Evolutionary conservation across 352 stramenopile species (phyloP).

Genomic region (Phytophthora hibernalis): DNA sequence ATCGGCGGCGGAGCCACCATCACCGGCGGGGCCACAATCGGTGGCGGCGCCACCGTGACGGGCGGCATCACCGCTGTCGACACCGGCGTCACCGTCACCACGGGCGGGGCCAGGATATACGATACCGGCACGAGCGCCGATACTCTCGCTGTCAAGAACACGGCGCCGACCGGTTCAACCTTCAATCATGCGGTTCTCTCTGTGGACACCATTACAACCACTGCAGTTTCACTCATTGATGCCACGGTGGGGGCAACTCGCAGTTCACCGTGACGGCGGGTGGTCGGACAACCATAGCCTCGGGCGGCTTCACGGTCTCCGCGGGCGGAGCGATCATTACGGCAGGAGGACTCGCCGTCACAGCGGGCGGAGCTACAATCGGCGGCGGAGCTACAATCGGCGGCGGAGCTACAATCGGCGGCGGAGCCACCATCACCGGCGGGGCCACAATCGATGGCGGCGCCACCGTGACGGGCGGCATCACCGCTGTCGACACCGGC

Average conservation of each 20-base stretch:
- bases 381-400: background rate
- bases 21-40: background rate
- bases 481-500: background rate
- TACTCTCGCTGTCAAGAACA: background rate
- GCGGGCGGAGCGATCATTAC: background rate
- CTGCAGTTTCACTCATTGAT: background rate
- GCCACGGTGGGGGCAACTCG: background rate
- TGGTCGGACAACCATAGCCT: background rate
- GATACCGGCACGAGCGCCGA: background rate
- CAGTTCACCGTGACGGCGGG: background rate
- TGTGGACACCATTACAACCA: background rate
- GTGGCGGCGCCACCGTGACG: conserved; percentile 19
- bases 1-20: background rate
- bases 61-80: conserved; percentile 34
- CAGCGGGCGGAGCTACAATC: background rate
- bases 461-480: background rate
- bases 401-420: background rate
- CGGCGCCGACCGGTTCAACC: background rate
- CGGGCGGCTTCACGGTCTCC: background rate
- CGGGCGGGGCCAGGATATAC: conserved; percentile 4
- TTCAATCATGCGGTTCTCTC: background rate
- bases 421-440: background rate
- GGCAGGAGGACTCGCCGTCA: background rate
- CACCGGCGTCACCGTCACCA: conserved; percentile 26
- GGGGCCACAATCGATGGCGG: background rate